A percentile compares a stretch with the other conserved stretches of the same genome.
Conservation (phyloP, 1,284 basidiomycete genomes). For the Thecaphora thlaspeos region DNA sequence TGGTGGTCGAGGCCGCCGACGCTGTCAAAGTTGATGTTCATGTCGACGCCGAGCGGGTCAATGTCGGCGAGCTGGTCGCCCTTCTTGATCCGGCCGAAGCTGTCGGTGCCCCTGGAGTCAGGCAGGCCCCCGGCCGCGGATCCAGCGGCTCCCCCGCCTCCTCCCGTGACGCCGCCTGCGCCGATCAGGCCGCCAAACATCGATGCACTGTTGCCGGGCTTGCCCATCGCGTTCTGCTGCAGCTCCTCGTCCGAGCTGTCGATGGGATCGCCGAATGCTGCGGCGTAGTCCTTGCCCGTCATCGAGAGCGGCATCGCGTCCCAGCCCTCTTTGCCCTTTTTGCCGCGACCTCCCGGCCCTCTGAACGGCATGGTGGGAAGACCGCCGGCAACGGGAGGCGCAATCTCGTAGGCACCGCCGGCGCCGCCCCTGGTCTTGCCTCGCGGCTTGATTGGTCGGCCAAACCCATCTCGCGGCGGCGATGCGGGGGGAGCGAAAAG, state of each 20-base stretch:
- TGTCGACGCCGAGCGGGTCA: slow-evolving; percentile 90
- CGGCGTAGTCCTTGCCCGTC: slow-evolving; percentile 52
- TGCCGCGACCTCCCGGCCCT: slow-evolving; percentile 19
- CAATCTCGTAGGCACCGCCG: slow-evolving; percentile 19
- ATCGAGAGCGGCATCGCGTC: slow-evolving; percentile 45
- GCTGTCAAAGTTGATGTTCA: slow-evolving; percentile 91
- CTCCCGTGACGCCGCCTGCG: slow-evolving; percentile 19
- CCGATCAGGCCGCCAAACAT: slow-evolving; percentile 32
- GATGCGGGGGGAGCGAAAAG: slow-evolving; percentile 45
- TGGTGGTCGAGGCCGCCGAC: slow-evolving; percentile 96
- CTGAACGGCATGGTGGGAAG: slow-evolving; percentile 31
- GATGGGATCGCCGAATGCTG: slow-evolving; percentile 48
- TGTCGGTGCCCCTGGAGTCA: slow-evolving; percentile 31
- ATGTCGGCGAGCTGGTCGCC: slow-evolving; percentile 80
- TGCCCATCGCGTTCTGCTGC: slow-evolving; percentile 29
- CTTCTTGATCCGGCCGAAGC: slow-evolving; percentile 49
- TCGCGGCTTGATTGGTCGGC: slow-evolving; percentile 29
- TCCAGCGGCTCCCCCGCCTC: slow-evolving; percentile 15
- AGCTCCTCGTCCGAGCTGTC: slow-evolving; percentile 54
- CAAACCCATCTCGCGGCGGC: slow-evolving; percentile 48
- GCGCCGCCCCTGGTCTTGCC: slow-evolving; percentile 2
- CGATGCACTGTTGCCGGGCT: slow-evolving; percentile 23
- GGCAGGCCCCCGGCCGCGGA: slow-evolving; percentile 31
- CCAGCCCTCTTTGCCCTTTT: slow-evolving; percentile 47
- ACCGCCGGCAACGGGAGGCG: slow-evolving; percentile 14